Percentiles rank a stretch among this genome's conserved stretches.
Conservation (phyloP, 257 asterid species). For the Marsdenia floribunda region DNA sequence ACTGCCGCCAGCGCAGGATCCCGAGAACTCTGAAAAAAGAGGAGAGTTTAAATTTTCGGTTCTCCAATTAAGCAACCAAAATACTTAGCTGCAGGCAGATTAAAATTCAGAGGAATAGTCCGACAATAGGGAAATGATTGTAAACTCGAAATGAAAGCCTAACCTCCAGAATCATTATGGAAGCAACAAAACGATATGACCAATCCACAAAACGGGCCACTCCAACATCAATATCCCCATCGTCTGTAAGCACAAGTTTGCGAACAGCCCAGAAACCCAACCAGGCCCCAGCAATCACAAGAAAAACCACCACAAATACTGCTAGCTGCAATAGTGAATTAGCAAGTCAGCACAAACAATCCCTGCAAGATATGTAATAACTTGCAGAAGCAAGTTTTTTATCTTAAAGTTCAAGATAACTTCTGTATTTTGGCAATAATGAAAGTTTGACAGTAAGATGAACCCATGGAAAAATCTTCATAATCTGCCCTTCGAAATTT, state of each 20-base stretch:
- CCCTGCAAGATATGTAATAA: conserved; percentile 7
- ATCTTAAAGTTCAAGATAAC: background rate
- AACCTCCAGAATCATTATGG: conserved; percentile 85
- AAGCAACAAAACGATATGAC: conserved; percentile 70
- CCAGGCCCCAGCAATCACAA: conserved; percentile 80
- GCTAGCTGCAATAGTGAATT: conserved; percentile 54
- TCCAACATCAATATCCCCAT: conserved; percentile 66
- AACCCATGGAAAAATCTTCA: background rate
- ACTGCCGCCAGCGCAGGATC: conserved; percentile 67
- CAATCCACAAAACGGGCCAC: conserved; percentile 70
- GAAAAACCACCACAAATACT: conserved; percentile 54
- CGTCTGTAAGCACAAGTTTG: conserved; percentile 71
- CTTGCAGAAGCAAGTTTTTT: conserved; percentile 9
- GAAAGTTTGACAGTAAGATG: background rate
- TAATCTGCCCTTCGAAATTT: background rate
- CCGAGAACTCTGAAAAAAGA: conserved; percentile 56
- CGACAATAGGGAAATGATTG: background rate
- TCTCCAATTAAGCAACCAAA: background rate
- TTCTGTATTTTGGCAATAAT: background rate
- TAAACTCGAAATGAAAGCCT: background rate
- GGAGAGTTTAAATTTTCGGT: conserved; percentile 5
- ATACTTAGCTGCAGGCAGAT: background rate
- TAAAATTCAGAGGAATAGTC: background rate
- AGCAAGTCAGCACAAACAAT: conserved; percentile 16
- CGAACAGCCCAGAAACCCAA: conserved; percentile 91